These are phyloP conservation scores for Cornus kousa DNA, from an alignment of 148 eudicot species.

Conservation along the genomic window DNA sequence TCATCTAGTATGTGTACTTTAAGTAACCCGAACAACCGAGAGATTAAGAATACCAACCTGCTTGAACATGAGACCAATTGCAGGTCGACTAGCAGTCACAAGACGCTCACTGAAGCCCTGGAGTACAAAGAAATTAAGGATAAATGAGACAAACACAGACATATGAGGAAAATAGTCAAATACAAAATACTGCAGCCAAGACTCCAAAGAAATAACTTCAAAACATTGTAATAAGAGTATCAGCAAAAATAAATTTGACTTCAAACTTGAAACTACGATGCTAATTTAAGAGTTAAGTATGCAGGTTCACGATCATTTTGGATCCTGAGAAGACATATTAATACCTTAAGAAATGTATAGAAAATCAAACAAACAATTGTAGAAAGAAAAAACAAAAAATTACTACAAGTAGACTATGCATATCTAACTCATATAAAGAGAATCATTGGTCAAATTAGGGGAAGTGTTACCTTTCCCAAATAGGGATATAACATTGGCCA, in stretches of 20 bases:
- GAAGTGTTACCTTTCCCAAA: not conserved
- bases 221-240: not conserved
- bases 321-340: not conserved
- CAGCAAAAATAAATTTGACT: not conserved
- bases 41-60: constrained; percentile 51
- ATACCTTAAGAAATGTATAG: no score
- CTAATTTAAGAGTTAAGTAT: not conserved
- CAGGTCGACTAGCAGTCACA: constrained; percentile 86
- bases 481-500: no score
- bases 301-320: not conserved
- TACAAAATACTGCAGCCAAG: not conserved
- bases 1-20: not conserved
- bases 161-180: not conserved
- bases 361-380: no score
- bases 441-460: not conserved
- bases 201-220: not conserved
- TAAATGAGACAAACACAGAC: not conserved
- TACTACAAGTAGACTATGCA: not conserved
- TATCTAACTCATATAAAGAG: not conserved
- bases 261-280: not conserved
- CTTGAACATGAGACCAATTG: constrained; percentile 93
- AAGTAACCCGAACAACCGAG: not conserved
- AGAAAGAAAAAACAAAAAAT: not conserved
- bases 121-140: constrained; percentile 8
- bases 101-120: constrained; percentile 99